Evolutionary conservation across 2,329 filamentous ascomycete genomes (phyloP), one percentile per base, ranked within the genome.

Genomic region (Exophiala alcalophila): DNA sequence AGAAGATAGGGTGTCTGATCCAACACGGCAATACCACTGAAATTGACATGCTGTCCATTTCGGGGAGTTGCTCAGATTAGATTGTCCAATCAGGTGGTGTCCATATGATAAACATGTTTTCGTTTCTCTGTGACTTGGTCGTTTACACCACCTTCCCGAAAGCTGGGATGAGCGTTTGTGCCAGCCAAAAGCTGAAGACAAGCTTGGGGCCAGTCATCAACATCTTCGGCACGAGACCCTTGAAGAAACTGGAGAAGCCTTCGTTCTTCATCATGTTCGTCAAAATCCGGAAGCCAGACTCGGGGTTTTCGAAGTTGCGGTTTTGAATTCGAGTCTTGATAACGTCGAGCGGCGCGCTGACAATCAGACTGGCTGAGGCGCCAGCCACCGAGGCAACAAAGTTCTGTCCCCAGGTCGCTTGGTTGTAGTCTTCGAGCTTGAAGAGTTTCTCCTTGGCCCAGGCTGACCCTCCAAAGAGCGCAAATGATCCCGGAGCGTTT

Each of bases 301-400:
- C 89, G 47, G 91, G 91, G 74, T 95, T 92, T 54, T 98, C 92
- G 60, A 98, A 98, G 76, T 98, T 97, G 63, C 86, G 81, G 78
- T 97, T 97, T 72, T 97, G 91, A 59, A 97, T 95, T 61, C 91
- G 82, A 47, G 91, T 96, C 79, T 97, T 97, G 78, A 97, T 92
- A 57, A 97, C 91, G 63, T 97, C 91, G 47, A 97, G 78, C 19
- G 91, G 91, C 16, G 90, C 90, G n/a, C 90, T 96, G 35, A 98
- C 91, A 34, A 98, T 69, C 32, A 98, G 78, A n/a, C 90, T 96
- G 9, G 92, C 89, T 41, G 87, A 92, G 39, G 92, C 92, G 72
- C 92, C 92, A 49, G 84, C 88, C 58, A 98, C 90, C 5, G 92
- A 97, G 29, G 92, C 92, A 52, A 98, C 75, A 59, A 98, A 98